These are phyloP conservation scores for Trichothecium sympodiale DNA, from an alignment of 2,329 filamentous ascomycete genomes.

Conservation along the genomic window DNA sequence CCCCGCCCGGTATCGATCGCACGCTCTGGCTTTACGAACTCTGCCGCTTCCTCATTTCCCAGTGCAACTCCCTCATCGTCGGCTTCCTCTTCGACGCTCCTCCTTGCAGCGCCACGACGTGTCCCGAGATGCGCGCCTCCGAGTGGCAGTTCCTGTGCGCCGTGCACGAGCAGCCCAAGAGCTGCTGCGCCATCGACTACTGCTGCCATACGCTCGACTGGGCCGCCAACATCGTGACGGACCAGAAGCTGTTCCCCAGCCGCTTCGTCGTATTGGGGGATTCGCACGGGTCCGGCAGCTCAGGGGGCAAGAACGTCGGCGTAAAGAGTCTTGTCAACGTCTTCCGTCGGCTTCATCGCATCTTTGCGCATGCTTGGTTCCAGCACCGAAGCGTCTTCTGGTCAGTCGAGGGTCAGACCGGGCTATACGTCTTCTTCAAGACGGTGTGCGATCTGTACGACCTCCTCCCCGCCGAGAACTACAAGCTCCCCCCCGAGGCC, in stretches of 20 bases:
- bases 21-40: slow-evolving; percentile 97
- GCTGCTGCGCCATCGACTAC: slow-evolving; percentile 97
- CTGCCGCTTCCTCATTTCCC: slow-evolving; percentile 87
- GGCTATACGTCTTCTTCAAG: slow-evolving; percentile 93
- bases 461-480: slow-evolving; percentile 84
- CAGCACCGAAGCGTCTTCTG: slow-evolving; percentile 93
- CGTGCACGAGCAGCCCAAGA: slow-evolving; percentile 92
- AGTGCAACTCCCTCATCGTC: slow-evolving; percentile 86
- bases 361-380: slow-evolving; percentile 98
- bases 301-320: slow-evolving; percentile 45
- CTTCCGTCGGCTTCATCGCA: slow-evolving; percentile 85
- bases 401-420: slow-evolving; percentile 83
- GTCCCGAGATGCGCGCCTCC: slow-evolving; percentile 94
- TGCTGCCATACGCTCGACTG: slow-evolving; percentile 98
- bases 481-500: slow-evolving; percentile 87
- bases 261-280: slow-evolving; percentile 52
- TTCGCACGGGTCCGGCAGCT: slow-evolving; percentile 24
- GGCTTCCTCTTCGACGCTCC: slow-evolving; percentile 87
- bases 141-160: slow-evolving; percentile 99
- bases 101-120: slow-evolving; percentile 79
- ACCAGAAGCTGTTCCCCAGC: slow-evolving; percentile 89
- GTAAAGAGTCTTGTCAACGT: slow-evolving; percentile 87
- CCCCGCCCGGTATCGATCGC: slow-evolving; percentile 71
- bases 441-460: slow-evolving; percentile 89
- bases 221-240: slow-evolving; percentile 89